A percentile compares a stretch with the other conserved stretches of the same genome.
These are phyloP conservation scores for Neonectria neomacrospora DNA, from an alignment of 2,329 filamentous ascomycete species.

Conservation along the genomic window DNA sequence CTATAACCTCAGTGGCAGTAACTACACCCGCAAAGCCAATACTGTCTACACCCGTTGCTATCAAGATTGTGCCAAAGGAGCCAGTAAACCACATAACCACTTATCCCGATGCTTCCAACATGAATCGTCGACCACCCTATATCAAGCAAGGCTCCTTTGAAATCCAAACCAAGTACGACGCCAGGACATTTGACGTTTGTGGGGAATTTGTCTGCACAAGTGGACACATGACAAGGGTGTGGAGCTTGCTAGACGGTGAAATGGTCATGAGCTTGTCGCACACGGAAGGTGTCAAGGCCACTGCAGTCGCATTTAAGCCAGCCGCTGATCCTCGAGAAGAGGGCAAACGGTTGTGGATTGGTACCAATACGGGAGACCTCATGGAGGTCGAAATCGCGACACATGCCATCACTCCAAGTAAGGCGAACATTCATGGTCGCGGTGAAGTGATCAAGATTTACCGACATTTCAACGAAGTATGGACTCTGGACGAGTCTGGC, in stretches of 20 bases:
- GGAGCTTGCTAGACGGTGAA: slow-evolving; percentile 86
- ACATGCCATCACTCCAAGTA: slow-evolving; percentile 75
- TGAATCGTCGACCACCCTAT: slow-evolving; percentile 84
- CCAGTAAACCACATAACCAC: slow-evolving; percentile 65
- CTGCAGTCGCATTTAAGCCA: slow-evolving; percentile 87
- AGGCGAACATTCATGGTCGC: slow-evolving; percentile 78
- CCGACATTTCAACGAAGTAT: slow-evolving; percentile 87
- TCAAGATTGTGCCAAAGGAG: slow-evolving; percentile 50
- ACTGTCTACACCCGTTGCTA: slow-evolving; percentile 32
- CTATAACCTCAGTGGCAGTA: slow-evolving; percentile 15
- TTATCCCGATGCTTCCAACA: slow-evolving; percentile 85
- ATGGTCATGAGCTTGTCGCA: slow-evolving; percentile 83
- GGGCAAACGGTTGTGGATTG: slow-evolving; percentile 86
- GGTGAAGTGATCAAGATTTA: slow-evolving; percentile 86
- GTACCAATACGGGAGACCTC: slow-evolving; percentile 87
- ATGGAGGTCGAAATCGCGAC: slow-evolving; percentile 86
- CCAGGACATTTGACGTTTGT: slow-evolving; percentile 86
- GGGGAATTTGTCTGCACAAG: slow-evolving; percentile 89
- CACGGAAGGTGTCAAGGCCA: slow-evolving; percentile 84
- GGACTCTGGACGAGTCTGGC: slow-evolving; percentile 92
- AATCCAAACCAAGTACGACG: slow-evolving; percentile 87
- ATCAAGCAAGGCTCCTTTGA: slow-evolving; percentile 78
- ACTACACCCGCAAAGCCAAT: slow-evolving; percentile 35
- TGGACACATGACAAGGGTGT: slow-evolving; percentile 87
- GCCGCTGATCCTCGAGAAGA: slow-evolving; percentile 81